A percentile compares a stretch with the other conserved stretches of the same genome.
Conservation (phyloP, 768 basidiomycete species). For the Mycena pura region DNA sequence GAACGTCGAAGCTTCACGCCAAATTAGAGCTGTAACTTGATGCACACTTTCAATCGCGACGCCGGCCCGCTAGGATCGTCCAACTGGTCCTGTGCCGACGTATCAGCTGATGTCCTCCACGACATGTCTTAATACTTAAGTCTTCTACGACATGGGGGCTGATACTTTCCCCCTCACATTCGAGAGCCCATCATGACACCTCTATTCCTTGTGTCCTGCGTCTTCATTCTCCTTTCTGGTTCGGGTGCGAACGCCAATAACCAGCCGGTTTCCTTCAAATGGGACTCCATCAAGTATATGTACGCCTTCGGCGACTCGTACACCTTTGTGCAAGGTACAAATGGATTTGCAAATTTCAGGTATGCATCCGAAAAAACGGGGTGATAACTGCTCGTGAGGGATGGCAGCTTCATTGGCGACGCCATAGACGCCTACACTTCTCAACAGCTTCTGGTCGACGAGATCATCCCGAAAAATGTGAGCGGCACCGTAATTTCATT, state of each 20-base stretch:
- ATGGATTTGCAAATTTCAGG: slow-evolving; percentile 59
- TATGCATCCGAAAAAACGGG: slow-evolving; percentile 19
- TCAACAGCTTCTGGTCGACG: slow-evolving; percentile 45
- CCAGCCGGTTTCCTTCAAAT: slow-evolving; percentile 40
- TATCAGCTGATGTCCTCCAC: too few species aligned
- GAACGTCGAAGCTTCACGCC: too few species aligned
- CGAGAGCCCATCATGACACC: too few species aligned
- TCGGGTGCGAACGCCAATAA: background rate
- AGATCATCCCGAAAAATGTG: slow-evolving; percentile 55
- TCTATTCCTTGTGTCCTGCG: too few species aligned
- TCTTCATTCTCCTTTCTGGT: background rate
- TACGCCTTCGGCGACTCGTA: slow-evolving; percentile 66
- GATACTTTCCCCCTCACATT: too few species aligned
- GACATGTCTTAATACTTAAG: too few species aligned
- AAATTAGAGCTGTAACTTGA: too few species aligned
- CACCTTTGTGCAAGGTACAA: slow-evolving; percentile 58
- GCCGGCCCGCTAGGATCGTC: too few species aligned
- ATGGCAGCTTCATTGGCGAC: slow-evolving; percentile 57
- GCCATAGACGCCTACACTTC: slow-evolving; percentile 50
- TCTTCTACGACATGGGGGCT: too few species aligned
- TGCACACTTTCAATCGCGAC: too few species aligned
- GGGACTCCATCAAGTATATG: slow-evolving; percentile 50
- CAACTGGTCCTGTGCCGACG: too few species aligned
- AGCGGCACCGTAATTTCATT: slow-evolving; percentile 9
- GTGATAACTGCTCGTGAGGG: background rate